Evolutionary conservation across 1,139 yeast genomes (phyloP).

Genomic region (Kazachstania sp.): DNA sequence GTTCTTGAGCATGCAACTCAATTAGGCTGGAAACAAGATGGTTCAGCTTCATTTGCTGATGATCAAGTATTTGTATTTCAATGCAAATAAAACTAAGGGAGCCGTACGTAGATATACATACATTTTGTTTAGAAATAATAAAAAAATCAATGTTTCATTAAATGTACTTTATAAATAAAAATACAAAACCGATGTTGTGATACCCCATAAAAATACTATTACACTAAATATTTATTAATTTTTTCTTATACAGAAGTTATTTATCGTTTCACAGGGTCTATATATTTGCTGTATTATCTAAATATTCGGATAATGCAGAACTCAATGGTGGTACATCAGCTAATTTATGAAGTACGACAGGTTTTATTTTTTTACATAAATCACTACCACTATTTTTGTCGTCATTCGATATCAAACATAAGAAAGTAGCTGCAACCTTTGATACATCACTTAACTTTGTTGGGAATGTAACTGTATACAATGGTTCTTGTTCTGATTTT

Average conservation of each 20-base stretch:
- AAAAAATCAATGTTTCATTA: no score
- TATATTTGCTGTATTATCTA: conserved; percentile 26
- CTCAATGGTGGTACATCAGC: conserved; percentile 31
- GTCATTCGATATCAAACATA: conserved; percentile 29
- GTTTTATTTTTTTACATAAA: conserved; percentile 26
- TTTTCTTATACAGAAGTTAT: background rate
- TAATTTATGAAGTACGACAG: conserved; percentile 23
- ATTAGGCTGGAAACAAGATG: conserved; percentile 54
- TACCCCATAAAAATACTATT: background rate
- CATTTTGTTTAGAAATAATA: no score
- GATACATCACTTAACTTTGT: conserved; percentile 27
- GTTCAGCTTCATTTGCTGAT: conserved; percentile 42
- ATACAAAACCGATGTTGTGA: background rate
- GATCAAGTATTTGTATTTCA: conserved; percentile 69
- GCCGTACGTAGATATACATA: no score
- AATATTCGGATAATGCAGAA: conserved; percentile 26
- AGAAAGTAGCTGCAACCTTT: conserved; percentile 27
- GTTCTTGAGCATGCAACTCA: conserved; percentile 44
- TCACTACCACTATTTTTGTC: conserved; percentile 22
- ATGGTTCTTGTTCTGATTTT: conserved; percentile 22
- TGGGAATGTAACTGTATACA: conserved; percentile 26
- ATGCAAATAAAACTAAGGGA: no score
- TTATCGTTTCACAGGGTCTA: conserved; percentile 2
- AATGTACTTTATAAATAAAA: no score
- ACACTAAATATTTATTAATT: background rate